phyloP scores from a whole-genome alignment of 2,329 filamentous ascomycete genomes.

The Aspergillus melleus region DNA sequence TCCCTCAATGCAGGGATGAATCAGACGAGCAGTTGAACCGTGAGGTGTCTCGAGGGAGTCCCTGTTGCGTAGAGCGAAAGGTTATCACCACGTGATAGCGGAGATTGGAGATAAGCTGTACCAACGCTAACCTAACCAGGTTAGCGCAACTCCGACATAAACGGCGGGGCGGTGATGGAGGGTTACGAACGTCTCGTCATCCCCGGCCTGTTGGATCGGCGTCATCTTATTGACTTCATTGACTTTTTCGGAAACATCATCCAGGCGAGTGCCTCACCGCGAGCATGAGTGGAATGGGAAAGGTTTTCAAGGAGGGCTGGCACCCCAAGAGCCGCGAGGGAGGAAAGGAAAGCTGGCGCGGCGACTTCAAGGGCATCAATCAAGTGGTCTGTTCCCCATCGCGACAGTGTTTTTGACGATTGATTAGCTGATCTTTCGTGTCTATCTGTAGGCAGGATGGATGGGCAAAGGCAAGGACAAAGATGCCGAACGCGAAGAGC shows the following conservation, averaged over 20 bases:
- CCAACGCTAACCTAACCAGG: background rate
- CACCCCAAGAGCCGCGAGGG: conserved; percentile 55
- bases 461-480: conserved; percentile 56
- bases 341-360: conserved; percentile 55
- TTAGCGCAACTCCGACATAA: background rate
- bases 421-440: conserved; percentile 21
- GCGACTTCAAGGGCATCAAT: conserved; percentile 58
- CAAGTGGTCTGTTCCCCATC: conserved; percentile 49
- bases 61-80: background rate
- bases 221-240: background rate
- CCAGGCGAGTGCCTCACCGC: background rate
- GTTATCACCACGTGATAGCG: conserved; percentile 7
- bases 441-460: conserved; percentile 54
- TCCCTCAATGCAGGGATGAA: too few species aligned
- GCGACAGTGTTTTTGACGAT: conserved; percentile 1
- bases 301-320: conserved; percentile 54
- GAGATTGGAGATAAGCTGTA: conserved; percentile 5
- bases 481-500: conserved; percentile 47
- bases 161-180: background rate
- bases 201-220: conserved; percentile 8
- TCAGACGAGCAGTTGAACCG: too few species aligned
- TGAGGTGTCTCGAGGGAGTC: background rate
- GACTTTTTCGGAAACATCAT: background rate
- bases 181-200: background rate
- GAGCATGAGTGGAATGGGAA: conserved; percentile 50